Evolutionary conservation across 1,284 basidiomycete species (phyloP).

Genomic region (Cryptococcus sp.): DNA sequence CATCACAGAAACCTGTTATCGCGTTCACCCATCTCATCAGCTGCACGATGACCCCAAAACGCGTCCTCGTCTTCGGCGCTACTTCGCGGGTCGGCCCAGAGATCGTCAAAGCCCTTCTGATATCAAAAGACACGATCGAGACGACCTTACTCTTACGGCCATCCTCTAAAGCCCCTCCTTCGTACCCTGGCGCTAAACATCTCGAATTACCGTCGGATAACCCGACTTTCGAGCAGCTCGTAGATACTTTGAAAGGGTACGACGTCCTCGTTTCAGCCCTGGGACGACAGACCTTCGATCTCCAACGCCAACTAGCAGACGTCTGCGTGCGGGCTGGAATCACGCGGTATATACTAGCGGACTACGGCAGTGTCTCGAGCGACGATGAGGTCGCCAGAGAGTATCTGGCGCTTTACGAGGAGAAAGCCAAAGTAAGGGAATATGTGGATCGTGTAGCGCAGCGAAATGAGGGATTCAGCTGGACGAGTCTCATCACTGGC

Average conservation of each 20-base stretch:
- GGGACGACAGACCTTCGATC: conserved; percentile 1
- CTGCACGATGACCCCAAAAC: not conserved
- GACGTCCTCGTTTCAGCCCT: conserved; percentile 12
- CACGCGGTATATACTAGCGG: conserved; percentile 13
- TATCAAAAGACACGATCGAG: not conserved
- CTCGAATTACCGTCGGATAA: conserved; percentile 6
- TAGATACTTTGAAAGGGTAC: not conserved
- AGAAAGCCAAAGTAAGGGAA: conserved; percentile 10
- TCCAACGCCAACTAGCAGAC: conserved; percentile 14
- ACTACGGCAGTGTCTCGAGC: conserved; percentile 12
- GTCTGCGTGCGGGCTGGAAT: conserved; percentile 16
- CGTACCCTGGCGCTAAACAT: not conserved
- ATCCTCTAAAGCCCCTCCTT: conserved; percentile 1
- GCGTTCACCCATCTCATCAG: too few relatives aligned
- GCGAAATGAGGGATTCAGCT: conserved; percentile 9
- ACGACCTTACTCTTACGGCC: conserved; percentile 14
- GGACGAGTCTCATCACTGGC: conserved; percentile 17
- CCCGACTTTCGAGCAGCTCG: not conserved
- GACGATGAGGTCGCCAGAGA: conserved; percentile 14
- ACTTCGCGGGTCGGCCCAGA: conserved; percentile 19
- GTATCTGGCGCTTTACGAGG: conserved; percentile 8
- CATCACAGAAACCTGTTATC: too few relatives aligned
- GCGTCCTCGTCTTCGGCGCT: conserved; percentile 11
- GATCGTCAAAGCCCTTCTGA: conserved; percentile 13
- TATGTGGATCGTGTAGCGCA: conserved; percentile 7